Evolutionary conservation across 768 basidiomycete species (phyloP).

Genomic region (Cystoderma amianthinum): DNA sequence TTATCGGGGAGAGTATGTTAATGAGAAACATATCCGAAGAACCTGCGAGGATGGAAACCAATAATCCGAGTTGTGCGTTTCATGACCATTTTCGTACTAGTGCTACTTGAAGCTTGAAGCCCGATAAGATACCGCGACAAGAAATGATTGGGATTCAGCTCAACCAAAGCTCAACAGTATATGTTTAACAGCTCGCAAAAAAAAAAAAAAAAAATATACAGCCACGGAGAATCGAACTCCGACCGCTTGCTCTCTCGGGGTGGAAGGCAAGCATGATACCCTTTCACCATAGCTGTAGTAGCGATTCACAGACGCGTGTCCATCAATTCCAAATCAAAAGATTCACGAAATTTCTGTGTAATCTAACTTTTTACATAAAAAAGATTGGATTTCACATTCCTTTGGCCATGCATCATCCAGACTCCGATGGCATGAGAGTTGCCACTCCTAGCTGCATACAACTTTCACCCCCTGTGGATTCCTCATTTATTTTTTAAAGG

Average conservation of each 20-base stretch:
- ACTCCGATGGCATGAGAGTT: background rate
- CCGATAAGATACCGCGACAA: too few relatives aligned
- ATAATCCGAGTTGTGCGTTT: too few relatives aligned
- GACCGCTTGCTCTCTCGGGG: background rate
- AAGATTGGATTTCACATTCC: too few relatives aligned
- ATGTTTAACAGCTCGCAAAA: too few relatives aligned
- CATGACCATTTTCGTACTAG: too few relatives aligned
- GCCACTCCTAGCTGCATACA: background rate
- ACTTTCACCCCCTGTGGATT: background rate
- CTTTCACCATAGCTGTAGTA: background rate
- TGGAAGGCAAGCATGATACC: background rate
- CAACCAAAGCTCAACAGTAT: too few relatives aligned
- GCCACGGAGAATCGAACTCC: background rate
- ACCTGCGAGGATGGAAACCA: conserved; percentile 7
- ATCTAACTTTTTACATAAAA: too few relatives aligned
- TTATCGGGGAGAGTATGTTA: too few relatives aligned
- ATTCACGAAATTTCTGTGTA: too few relatives aligned
- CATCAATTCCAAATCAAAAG: background rate
- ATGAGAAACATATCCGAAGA: too few relatives aligned
- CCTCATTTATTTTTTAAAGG: background rate
- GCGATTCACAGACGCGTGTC: background rate
- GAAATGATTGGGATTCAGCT: too few relatives aligned
- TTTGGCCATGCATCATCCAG: background rate
- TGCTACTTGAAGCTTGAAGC: too few relatives aligned
- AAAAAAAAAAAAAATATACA: background rate